These are phyloP conservation scores for Kurtzmaniella natalensis DNA, from an alignment of 1,139 yeast genomes.

Conservation along the genomic window DNA sequence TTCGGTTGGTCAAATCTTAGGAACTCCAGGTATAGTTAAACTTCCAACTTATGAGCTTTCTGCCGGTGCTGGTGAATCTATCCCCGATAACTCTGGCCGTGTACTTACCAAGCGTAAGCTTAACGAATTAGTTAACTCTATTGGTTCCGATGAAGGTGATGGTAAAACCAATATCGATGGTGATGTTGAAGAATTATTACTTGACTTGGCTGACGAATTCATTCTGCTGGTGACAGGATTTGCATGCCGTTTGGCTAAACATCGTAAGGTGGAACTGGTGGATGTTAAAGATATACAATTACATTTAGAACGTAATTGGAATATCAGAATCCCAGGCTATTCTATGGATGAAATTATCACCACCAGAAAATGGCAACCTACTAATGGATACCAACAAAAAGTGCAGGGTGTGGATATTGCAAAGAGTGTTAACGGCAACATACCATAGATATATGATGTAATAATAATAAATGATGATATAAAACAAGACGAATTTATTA, in stretches of 20 bases:
- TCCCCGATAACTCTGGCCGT: constrained; percentile 60
- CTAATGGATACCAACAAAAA: constrained; percentile 66
- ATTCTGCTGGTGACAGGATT: constrained; percentile 85
- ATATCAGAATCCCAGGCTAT: constrained; percentile 89
- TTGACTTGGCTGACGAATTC: constrained; percentile 95
- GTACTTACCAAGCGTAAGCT: constrained; percentile 86
- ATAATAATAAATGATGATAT: neutral
- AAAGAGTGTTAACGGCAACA: constrained; percentile 24
- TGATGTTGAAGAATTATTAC: constrained; percentile 85
- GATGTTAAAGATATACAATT: constrained; percentile 89
- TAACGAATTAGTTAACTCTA: constrained; percentile 76
- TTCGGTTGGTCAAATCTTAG: constrained; percentile 51
- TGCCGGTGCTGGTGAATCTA: constrained; percentile 26
- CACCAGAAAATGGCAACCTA: constrained; percentile 78
- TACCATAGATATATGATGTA: constrained; percentile 9
- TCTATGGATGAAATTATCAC: constrained; percentile 86
- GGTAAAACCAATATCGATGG: constrained; percentile 92
- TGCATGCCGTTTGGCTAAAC: constrained; percentile 93
- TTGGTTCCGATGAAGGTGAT: constrained; percentile 81
- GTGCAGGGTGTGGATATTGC: constrained; percentile 55
- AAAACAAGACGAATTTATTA: too few species aligned
- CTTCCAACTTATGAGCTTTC: constrained; percentile 76
- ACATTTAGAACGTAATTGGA: constrained; percentile 94
- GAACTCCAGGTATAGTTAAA: constrained; percentile 71
- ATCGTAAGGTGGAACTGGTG: constrained; percentile 81